phyloP scores from a whole-genome alignment of 2,329 filamentous ascomycete species.

The Sclerotinia subarctica region DNA sequence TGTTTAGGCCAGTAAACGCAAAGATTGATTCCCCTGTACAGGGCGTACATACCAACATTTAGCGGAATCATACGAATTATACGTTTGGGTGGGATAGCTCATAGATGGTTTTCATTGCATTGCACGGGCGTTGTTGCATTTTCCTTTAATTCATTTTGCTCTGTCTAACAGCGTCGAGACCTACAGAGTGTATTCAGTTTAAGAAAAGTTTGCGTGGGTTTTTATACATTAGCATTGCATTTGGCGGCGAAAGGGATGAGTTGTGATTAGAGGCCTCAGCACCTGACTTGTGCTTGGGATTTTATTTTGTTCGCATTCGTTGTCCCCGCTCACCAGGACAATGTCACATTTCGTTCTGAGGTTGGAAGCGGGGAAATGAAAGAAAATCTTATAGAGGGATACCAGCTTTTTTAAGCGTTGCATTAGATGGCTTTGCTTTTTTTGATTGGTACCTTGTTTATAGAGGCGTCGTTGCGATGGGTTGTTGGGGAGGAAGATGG shows the following conservation, averaged over 20 bases:
- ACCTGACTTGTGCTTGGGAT: neutral
- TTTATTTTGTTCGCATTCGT: constrained; percentile 9
- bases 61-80: constrained; percentile 27
- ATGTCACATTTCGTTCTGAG: constrained; percentile 1
- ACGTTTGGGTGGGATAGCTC: constrained; percentile 21
- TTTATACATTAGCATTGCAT: constrained; percentile 20
- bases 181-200: neutral
- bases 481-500: constrained; percentile 13
- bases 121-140: constrained; percentile 21
- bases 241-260: constrained; percentile 13
- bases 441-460: constrained; percentile 11
- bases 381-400: constrained; percentile 17
- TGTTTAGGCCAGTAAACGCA: constrained; percentile 60
- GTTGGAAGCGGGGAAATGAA: constrained; percentile 4
- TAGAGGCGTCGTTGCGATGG: constrained; percentile 18
- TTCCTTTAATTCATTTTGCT: constrained; percentile 13
- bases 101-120: constrained; percentile 21
- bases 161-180: constrained; percentile 13
- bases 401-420: constrained; percentile 14
- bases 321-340: neutral
- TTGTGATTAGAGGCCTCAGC: constrained; percentile 1
- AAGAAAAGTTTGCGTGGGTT: constrained; percentile 20
- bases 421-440: constrained; percentile 20
- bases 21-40: constrained; percentile 41
- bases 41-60: constrained; percentile 36